Evolutionary conservation across 2,329 filamentous ascomycete species (phyloP), one percentile per base, ranked within the genome.

Genomic region (Hypomyces perniciosus): DNA sequence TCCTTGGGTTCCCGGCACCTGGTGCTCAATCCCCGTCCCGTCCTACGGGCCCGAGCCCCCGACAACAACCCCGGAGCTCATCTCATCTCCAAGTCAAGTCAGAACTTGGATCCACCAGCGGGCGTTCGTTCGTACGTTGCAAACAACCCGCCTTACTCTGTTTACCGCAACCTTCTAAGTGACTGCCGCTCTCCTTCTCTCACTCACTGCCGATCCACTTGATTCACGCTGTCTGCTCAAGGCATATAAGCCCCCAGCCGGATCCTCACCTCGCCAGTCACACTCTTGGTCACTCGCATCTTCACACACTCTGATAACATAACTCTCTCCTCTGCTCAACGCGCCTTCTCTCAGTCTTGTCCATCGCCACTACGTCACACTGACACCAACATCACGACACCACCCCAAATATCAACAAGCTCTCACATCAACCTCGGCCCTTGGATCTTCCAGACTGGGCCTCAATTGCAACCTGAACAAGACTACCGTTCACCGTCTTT

Each of bases 221-320:
- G 27, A 34, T 27, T 31, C 41, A 29, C 28, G 9, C 13, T 33
- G 20, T 40, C 28, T 30, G 13, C 33, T 35, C 37, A 39, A 28
- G 20, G 29, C 41, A 52, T 52, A 52, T 52, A 52, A 48, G 30
- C 45, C 5, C 30, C 38, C 33, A 30, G 34, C 34, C 49, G 40
- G 29, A 28, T 30, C 29, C 48, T 50, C 37, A 4, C 9, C 27
- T 37, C 34, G 33, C 40, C 45, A 20, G 20, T 38, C 7, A n/a
- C 35, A 3, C 35, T 38, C 35, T 9, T 38, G 12, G 20, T 38
- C 35, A 38, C 35, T 38, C 35, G 7, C 35, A 12, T 38, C 35
- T 13, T 38, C 35, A 38, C 35, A 20, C 20, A 20, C 20, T 20
- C 20, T 20, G 20, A 40, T 27, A 44, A 34, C 8, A 35, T 8